Percentiles rank a stretch among this genome's conserved stretches.
Evolutionary conservation across 164 flowering plant genomes (phyloP).

Genomic region (Dillenia turbinata): DNA sequence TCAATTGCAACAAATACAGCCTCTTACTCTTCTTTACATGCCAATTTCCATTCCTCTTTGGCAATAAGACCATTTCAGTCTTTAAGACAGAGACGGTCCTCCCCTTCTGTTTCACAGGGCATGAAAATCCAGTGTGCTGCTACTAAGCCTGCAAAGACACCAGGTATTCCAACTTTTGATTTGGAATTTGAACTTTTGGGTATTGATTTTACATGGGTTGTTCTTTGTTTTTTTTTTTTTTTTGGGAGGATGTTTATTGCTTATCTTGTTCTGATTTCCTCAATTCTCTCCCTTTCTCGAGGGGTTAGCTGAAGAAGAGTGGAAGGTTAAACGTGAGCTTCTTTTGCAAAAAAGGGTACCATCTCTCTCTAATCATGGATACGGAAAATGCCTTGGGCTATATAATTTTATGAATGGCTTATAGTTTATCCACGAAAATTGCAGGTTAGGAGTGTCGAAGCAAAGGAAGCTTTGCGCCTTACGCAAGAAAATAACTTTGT

Average conservation of each 20-base stretch:
- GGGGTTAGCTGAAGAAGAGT: constrained; percentile 86
- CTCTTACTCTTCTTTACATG: constrained; percentile 25
- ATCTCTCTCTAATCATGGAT: not conserved
- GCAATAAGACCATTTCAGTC: constrained; percentile 8
- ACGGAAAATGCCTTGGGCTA: not conserved
- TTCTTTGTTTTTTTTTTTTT: constrained; percentile 2
- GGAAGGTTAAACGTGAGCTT: constrained; percentile 73
- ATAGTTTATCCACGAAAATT: not conserved
- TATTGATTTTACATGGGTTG: constrained; percentile 1
- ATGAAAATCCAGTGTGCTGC: constrained; percentile 53
- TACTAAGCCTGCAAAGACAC: constrained; percentile 84
- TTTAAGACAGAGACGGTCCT: constrained; percentile 11
- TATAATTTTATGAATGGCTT: not conserved
- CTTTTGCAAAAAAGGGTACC: constrained; percentile 77
- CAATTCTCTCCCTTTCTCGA: constrained; percentile 10
- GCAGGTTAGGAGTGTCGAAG: constrained; percentile 92
- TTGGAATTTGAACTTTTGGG: not conserved
- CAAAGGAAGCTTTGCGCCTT: constrained; percentile 89
- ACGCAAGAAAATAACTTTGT: constrained; percentile 89
- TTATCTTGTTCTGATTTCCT: no score
- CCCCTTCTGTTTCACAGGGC: constrained; percentile 11
- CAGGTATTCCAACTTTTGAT: constrained; percentile 43
- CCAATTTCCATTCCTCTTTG: constrained; percentile 20
- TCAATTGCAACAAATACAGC: constrained; percentile 28
- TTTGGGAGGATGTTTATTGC: no score